phyloP scores from a whole-genome alignment of 2,329 filamentous ascomycete species.

The Pseudogymnoascus sp. region DNA sequence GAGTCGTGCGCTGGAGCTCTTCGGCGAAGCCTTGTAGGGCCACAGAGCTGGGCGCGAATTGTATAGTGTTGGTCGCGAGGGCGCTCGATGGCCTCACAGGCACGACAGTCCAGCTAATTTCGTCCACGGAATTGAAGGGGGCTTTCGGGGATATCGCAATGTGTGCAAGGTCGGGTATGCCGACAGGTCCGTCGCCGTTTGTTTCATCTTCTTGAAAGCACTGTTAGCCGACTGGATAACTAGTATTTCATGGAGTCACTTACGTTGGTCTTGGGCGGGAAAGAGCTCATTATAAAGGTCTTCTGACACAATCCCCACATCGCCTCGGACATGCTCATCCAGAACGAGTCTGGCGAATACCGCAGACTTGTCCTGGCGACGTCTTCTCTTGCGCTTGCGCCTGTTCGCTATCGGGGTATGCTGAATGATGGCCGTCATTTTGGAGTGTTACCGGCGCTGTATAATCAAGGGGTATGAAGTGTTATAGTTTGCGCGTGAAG shows the following conservation, averaged over 20 bases:
- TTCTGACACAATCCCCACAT: constrained; percentile 77
- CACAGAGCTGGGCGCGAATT: constrained; percentile 64
- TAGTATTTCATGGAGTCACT: constrained; percentile 26
- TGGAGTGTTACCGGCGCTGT: constrained; percentile 8
- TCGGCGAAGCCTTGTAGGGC: constrained; percentile 73
- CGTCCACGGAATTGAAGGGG: constrained; percentile 47
- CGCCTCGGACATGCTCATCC: constrained; percentile 76
- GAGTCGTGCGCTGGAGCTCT: constrained; percentile 61
- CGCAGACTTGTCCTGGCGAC: constrained; percentile 61
- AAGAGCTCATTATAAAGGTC: constrained; percentile 80
- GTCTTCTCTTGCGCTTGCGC: constrained; percentile 40
- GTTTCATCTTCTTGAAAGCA: constrained; percentile 15
- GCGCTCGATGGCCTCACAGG: constrained; percentile 58
- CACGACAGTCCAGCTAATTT: constrained; percentile 74
- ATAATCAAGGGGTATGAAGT: background rate
- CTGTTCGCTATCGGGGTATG: constrained; percentile 7
- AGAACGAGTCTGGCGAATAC: constrained; percentile 73
- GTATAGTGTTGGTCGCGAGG: constrained; percentile 67
- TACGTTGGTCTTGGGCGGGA: constrained; percentile 48
- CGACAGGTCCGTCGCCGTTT: constrained; percentile 19
- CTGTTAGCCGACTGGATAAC: constrained; percentile 18
- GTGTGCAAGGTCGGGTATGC: constrained; percentile 41
- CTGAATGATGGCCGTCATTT: background rate
- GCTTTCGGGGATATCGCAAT: constrained; percentile 69
- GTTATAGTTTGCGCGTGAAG: background rate